Percentiles rank a stretch among this genome's conserved stretches.
Evolutionary conservation across 1,284 basidiomycete genomes (phyloP).

Genomic region (Cryptococcus maquisensis): DNA sequence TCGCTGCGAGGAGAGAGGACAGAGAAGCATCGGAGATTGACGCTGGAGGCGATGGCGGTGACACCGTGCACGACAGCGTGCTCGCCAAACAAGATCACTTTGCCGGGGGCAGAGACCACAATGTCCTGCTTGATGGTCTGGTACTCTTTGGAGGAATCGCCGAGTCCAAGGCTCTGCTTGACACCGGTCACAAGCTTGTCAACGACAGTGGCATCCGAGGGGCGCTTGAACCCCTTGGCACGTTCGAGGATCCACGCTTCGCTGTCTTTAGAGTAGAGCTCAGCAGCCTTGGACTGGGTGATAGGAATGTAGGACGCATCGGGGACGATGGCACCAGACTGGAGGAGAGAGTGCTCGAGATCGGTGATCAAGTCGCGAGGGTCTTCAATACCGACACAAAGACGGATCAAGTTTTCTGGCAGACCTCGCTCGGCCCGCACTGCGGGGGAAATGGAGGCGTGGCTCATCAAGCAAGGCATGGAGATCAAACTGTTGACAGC

Average conservation of each 20-base stretch:
- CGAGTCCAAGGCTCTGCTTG: slow-evolving; percentile 30
- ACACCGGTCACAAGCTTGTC: slow-evolving; percentile 35
- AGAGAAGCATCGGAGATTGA: slow-evolving; percentile 92
- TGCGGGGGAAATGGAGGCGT: slow-evolving; percentile 94
- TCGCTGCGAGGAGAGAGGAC: slow-evolving; percentile 71
- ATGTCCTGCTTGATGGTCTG: slow-evolving; percentile 52
- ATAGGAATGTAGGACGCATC: slow-evolving; percentile 28
- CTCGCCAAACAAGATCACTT: slow-evolving; percentile 97
- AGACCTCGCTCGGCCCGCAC: slow-evolving; percentile 87
- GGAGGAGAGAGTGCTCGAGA: slow-evolving; percentile 84
- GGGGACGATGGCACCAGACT: slow-evolving; percentile 75
- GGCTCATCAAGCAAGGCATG: slow-evolving; percentile 99
- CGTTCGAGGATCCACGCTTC: slow-evolving; percentile 44
- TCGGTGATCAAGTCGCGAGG: slow-evolving; percentile 89
- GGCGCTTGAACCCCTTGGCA: slow-evolving; percentile 41
- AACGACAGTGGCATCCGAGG: slow-evolving; percentile 15
- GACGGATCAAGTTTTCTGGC: slow-evolving; percentile 94
- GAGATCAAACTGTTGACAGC: slow-evolving; percentile 97
- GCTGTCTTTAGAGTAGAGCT: slow-evolving; percentile 36
- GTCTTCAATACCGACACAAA: slow-evolving; percentile 98
- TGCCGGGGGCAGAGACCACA: slow-evolving; percentile 90
- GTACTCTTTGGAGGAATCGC: slow-evolving; percentile 4
- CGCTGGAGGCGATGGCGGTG: slow-evolving; percentile 90
- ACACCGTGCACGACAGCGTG: slow-evolving; percentile 98
- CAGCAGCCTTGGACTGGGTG: slow-evolving; percentile 25